Percentiles rank a stretch among this genome's conserved stretches.
These are phyloP conservation scores for Climacium dendroides DNA, from an alignment of 225 moss, liverwort and hornwort species.

Conservation along the genomic window DNA sequence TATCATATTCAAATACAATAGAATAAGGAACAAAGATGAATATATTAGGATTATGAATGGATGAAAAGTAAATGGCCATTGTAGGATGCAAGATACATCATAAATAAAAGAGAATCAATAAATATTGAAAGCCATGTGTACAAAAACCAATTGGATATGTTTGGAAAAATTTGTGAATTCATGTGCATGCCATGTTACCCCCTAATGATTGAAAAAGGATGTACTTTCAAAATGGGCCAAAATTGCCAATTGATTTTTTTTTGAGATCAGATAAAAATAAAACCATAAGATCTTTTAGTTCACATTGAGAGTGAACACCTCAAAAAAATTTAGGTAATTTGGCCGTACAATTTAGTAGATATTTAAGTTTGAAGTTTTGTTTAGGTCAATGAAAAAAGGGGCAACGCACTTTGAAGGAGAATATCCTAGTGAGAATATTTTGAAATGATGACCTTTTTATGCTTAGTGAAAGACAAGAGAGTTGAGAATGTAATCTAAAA, in stretches of 20 bases:
- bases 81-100: too few species aligned
- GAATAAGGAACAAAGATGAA: background rate
- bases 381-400: too few species aligned
- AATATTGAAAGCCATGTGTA: accelerated
- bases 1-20: background rate
- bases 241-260: background rate
- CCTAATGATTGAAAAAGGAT: accelerated
- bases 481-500: too few species aligned
- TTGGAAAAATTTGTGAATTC: background rate
- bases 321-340: background rate
- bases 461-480: too few species aligned
- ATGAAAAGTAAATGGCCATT: background rate
- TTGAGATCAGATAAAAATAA: background rate
- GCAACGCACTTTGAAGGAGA: too few species aligned
- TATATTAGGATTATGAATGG: too few species aligned
- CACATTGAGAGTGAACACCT: background rate
- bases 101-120: background rate
- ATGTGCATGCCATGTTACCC: accelerated
- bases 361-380: background rate
- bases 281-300: background rate
- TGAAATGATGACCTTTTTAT: too few species aligned
- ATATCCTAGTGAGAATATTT: too few species aligned
- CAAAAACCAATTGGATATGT: background rate
- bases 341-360: accelerated
- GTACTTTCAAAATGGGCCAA: background rate